Conservation (phyloP, 495 filamentous ascomycete genomes). For the Hypoxylon cercidicola region DNA sequence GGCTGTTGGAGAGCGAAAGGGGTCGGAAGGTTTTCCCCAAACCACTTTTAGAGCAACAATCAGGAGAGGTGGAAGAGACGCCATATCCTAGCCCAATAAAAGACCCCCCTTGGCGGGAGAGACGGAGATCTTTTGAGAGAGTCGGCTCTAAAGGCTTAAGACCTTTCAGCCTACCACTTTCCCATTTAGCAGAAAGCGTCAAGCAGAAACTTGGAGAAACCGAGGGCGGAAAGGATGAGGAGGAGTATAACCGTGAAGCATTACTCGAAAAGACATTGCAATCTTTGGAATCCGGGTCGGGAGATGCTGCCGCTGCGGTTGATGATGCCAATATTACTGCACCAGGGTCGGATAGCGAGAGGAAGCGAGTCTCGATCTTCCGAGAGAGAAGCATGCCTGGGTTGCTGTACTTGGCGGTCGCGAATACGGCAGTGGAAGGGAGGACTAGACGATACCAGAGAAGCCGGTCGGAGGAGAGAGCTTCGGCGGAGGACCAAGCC, state of each 20-base stretch:
- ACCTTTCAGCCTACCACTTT: conserved; percentile 25
- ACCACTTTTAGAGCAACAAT: conserved; percentile 12
- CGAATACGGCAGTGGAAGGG: conserved; percentile 24
- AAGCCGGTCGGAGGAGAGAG: conserved; percentile 34
- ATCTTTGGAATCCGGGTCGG: conserved; percentile 19
- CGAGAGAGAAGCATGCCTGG: conserved; percentile 27
- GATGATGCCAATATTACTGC: background rate
- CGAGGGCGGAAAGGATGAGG: conserved; percentile 1
- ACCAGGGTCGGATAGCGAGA: background rate
- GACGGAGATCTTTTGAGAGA: conserved; percentile 33
- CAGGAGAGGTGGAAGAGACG: background rate
- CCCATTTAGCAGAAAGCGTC: conserved; percentile 19
- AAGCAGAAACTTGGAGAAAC: conserved; percentile 13
- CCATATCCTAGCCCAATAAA: conserved; percentile 1
- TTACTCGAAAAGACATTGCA: conserved; percentile 7
- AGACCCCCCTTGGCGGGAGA: conserved; percentile 24
- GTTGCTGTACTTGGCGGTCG: conserved; percentile 32
- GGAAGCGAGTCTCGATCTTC: conserved; percentile 35
- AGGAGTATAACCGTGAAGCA: background rate
- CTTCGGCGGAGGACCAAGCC: background rate
- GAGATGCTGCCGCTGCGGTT: conserved; percentile 2
- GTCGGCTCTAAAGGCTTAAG: conserved; percentile 16
- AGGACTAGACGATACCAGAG: conserved; percentile 13
- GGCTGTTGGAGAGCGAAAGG: conserved; percentile 30
- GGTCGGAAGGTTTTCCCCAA: conserved; percentile 15